These are phyloP conservation scores for Coemansia sp. DNA, from an alignment of 371 early-diverging fungal genomes.

Conservation along the genomic window DNA sequence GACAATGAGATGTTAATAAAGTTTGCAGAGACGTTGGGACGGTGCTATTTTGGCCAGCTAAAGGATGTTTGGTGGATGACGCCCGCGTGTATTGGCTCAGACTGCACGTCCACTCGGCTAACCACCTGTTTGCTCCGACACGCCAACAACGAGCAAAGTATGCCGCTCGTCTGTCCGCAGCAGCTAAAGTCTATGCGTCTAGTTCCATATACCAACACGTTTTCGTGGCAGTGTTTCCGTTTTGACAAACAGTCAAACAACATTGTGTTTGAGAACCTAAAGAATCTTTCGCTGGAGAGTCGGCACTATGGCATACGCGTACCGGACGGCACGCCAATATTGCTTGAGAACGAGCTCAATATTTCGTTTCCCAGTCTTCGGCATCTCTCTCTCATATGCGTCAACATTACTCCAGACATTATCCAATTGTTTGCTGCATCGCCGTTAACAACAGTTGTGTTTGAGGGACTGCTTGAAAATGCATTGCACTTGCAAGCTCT, in stretches of 20 bases:
- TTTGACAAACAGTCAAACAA: not conserved
- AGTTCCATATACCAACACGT: not conserved
- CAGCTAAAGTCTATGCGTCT: not conserved
- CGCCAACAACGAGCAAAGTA: constrained; percentile 1
- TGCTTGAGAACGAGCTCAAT: not conserved
- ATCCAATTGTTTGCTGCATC: not conserved
- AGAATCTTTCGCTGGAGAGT: not conserved
- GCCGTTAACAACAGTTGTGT: not conserved
- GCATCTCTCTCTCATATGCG: not conserved
- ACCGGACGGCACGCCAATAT: not conserved
- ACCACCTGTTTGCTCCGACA: not conserved
- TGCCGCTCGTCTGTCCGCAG: not conserved
- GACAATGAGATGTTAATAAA: not conserved
- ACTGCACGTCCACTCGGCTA: not conserved
- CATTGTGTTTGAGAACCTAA: not conserved
- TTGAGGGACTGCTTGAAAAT: not conserved
- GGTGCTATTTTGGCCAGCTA: constrained; percentile 2
- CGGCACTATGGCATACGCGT: not conserved
- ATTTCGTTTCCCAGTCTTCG: not conserved
- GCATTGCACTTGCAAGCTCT: not conserved
- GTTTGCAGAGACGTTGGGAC: not conserved
- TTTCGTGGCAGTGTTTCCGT: constrained; percentile 8
- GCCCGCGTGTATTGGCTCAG: not conserved
- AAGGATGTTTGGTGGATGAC: not conserved
- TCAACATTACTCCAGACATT: not conserved